Base-by-base conservation (phyloP, 805 yeast genomes). In the Ogataea zsoltii region DNA sequence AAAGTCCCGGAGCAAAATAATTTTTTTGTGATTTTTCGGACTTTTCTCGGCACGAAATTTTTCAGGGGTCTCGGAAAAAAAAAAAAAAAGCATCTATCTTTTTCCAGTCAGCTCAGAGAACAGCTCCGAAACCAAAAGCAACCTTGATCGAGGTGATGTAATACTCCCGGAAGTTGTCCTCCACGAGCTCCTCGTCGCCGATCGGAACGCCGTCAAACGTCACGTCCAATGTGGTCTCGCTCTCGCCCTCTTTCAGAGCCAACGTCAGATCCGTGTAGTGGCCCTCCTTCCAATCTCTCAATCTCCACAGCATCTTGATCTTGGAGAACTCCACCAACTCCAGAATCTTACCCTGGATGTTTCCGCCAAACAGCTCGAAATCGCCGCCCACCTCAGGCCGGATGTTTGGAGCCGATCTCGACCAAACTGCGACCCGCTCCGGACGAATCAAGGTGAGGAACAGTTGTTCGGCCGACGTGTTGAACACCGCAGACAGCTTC, bases 51-150 rank as follows among this genome's bases (percentile, higher is more conserved):
- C 13, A n/a, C n/a, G n/a, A n/a, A n/a, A n/a, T n/a, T n/a, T n/a
- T n/a, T n/a, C n/a, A n/a, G n/a, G n/a, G n/a, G n/a, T n/a, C n/a
- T n/a, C n/a, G n/a, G n/a, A n/a, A n/a, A n/a, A n/a, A n/a, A n/a
- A n/a, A n/a, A n/a, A n/a, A n/a, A n/a, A n/a, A n/a, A n/a, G n/a
- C n/a, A n/a, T 21, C 25, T 6, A 21, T 28, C 7, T 28, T 12
- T 28, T 11, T 18, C 26, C 26, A n/a, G n/a, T n/a, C n/a, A n/a
- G n/a, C n/a, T n/a, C n/a, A 88, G 56, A 89, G 71, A 12, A 89
- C 95, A n/a, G 94, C 88, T 14, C 98, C 98, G 65, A 88, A 91
- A 1, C 99, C 99, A 67, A 94, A 94, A 0, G 97, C 85, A 34
- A 88, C 63, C 70, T 90, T 94, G 61, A 94, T 92, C 6, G 96